These are phyloP conservation scores for Rubia balearica DNA, from an alignment of 305 asterid species.

Conservation along the genomic window DNA sequence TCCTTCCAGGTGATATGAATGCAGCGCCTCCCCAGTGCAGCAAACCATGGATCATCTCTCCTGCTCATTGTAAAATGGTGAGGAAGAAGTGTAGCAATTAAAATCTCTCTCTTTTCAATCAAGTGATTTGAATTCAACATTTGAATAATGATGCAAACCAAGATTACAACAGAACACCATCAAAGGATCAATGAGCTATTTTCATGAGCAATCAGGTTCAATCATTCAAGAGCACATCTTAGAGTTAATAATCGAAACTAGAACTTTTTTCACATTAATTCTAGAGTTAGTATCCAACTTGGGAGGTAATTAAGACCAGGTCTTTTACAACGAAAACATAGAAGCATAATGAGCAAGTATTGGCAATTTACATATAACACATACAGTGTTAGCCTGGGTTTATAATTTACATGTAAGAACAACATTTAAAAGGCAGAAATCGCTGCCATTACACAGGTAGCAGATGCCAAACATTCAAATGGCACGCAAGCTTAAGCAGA, in stretches of 20 bases:
- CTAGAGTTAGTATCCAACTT: not conserved
- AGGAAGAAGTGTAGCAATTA: not conserved
- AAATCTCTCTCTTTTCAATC: not conserved
- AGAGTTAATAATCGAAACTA: not conserved
- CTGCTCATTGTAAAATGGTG: constrained; percentile 29
- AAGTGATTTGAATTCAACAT: not conserved
- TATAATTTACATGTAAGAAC: not conserved
- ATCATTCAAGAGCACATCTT: not conserved
- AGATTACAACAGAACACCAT: not conserved
- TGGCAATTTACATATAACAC: not conserved
- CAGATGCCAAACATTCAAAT: not conserved
- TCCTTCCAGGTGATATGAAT: constrained; percentile 94
- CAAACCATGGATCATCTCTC: constrained; percentile 89
- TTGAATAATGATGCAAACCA: not conserved
- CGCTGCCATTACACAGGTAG: no score
- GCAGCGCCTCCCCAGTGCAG: constrained; percentile 70
- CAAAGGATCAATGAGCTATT: not conserved
- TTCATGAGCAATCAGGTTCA: not conserved
- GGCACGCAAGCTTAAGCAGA: not conserved
- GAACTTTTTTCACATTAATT: not conserved
- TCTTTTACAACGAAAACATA: not conserved
- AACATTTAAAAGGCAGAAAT: not conserved
- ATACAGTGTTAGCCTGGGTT: not conserved
- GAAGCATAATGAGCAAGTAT: not conserved
- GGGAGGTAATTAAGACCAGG: not conserved